Conservation (phyloP, 768 basidiomycete species). For the Favolaschia claudopus region DNA sequence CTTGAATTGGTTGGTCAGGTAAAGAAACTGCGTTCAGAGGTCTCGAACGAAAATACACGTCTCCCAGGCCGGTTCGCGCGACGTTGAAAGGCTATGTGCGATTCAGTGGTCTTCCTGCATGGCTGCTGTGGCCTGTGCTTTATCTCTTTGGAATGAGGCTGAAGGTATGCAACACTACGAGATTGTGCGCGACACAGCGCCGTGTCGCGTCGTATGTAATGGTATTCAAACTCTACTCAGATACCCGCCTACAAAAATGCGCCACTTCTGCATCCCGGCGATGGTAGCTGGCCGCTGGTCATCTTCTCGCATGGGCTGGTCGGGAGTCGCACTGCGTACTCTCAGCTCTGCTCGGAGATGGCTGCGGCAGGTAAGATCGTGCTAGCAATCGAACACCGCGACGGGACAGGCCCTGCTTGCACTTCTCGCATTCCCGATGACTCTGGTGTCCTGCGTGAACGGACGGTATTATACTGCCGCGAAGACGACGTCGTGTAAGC, state of each 20-base stretch:
- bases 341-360: constrained; percentile 74
- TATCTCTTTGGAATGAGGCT: constrained; percentile 59
- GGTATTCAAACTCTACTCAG: constrained; percentile 35
- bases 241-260: constrained; percentile 66
- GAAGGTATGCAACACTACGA: constrained; percentile 43
- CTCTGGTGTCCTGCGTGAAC: constrained; percentile 39
- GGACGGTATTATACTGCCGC: constrained; percentile 57
- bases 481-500: constrained; percentile 64
- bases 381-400: constrained; percentile 83
- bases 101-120: constrained; percentile 56
- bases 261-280: constrained; percentile 53
- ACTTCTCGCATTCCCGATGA: constrained; percentile 46
- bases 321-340: constrained; percentile 76
- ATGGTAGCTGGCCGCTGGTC: constrained; percentile 71
- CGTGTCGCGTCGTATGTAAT: not conserved
- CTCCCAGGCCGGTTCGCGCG: constrained; percentile 49
- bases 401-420: constrained; percentile 73
- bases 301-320: constrained; percentile 88
- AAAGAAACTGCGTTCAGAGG: constrained; percentile 19
- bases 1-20: constrained; percentile 67
- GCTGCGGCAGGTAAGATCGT: constrained; percentile 86
- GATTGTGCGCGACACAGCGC: too few relatives aligned
- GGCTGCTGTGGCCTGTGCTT: constrained; percentile 58
- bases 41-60: not conserved
- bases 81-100: constrained; percentile 57